Evolutionary conservation across 2,329 filamentous ascomycete species (phyloP).

Genomic region (Lasiodiplodia citricola): DNA sequence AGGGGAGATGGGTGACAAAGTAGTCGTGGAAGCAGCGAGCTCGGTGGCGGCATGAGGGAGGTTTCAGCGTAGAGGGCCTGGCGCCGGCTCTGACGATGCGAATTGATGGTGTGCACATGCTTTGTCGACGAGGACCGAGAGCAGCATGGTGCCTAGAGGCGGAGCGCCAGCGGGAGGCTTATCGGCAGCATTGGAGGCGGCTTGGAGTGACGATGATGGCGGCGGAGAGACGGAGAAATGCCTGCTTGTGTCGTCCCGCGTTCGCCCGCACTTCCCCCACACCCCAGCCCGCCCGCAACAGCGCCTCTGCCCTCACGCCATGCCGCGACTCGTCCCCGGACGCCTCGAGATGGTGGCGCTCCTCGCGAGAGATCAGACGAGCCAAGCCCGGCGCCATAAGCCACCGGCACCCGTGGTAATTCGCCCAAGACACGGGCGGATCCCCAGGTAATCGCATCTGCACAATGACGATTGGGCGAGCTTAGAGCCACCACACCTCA

Average conservation of each 20-base stretch:
- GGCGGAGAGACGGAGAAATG: slow-evolving; percentile 21
- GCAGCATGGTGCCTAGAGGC: slow-evolving; percentile 26
- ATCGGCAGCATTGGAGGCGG: slow-evolving; percentile 23
- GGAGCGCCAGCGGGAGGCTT: slow-evolving; percentile 21
- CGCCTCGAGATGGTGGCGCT: background rate
- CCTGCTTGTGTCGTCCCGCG: slow-evolving; percentile 10
- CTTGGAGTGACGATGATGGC: slow-evolving; percentile 21
- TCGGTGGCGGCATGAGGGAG: slow-evolving; percentile 6
- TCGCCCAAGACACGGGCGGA: background rate
- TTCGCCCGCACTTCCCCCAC: slow-evolving; percentile 9
- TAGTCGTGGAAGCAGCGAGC: slow-evolving; percentile 80
- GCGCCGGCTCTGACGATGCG: slow-evolving; percentile 36
- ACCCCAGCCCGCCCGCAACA: slow-evolving; percentile 3
- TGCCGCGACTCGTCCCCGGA: background rate
- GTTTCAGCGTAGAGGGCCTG: slow-evolving; percentile 27
- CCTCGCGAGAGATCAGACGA: background rate
- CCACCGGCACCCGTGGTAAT: no score
- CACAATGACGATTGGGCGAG: slow-evolving; percentile 21
- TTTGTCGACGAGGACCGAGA: slow-evolving; percentile 28
- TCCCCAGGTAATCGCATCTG: slow-evolving; percentile 4
- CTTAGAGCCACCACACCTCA: slow-evolving; percentile 1
- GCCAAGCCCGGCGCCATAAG: background rate
- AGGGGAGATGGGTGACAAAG: slow-evolving; percentile 94
- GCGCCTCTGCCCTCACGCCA: slow-evolving; percentile 12
- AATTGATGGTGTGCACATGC: slow-evolving; percentile 46